Evolutionary conservation across 768 basidiomycete species (phyloP).

Genomic region (Tricholoma sp.): DNA sequence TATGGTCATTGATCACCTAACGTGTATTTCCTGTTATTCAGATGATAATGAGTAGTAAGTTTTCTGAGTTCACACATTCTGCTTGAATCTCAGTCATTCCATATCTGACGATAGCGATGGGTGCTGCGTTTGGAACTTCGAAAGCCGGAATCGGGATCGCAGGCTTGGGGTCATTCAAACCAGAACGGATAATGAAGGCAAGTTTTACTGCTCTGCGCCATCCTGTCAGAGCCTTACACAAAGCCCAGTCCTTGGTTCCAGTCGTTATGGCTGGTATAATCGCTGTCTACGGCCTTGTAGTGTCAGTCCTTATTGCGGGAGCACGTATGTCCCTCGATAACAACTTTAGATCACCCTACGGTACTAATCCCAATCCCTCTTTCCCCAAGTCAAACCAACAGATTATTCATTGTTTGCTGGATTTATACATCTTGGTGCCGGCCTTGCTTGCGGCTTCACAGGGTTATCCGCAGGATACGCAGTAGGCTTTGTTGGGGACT

Average conservation of each 20-base stretch:
- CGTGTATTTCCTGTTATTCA: constrained; percentile 23
- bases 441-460: constrained; percentile 85
- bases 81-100: constrained; percentile 4
- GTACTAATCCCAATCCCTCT: constrained; percentile 7
- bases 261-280: constrained; percentile 99
- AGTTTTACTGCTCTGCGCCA: constrained; percentile 12
- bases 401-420: constrained; percentile 61
- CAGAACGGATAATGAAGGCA: constrained; percentile 98
- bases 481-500: constrained; percentile 90
- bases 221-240: neutral
- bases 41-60: constrained; percentile 97
- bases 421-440: constrained; percentile 89
- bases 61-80: neutral
- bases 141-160: constrained; percentile 98
- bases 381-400: constrained; percentile 48
- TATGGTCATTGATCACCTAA: constrained; percentile 1
- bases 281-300: constrained; percentile 94
- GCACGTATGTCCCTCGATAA: constrained; percentile 28
- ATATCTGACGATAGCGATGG: constrained; percentile 55
- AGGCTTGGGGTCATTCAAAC: constrained; percentile 88
- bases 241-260: constrained; percentile 78
- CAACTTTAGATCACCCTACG: neutral
- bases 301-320: constrained; percentile 88
- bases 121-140: constrained; percentile 93
- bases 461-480: constrained; percentile 93